Evolutionary conservation across 495 filamentous ascomycete genomes (phyloP), one percentile per base, ranked within the genome.

Genomic region (Pseudotulostoma volvatum): DNA sequence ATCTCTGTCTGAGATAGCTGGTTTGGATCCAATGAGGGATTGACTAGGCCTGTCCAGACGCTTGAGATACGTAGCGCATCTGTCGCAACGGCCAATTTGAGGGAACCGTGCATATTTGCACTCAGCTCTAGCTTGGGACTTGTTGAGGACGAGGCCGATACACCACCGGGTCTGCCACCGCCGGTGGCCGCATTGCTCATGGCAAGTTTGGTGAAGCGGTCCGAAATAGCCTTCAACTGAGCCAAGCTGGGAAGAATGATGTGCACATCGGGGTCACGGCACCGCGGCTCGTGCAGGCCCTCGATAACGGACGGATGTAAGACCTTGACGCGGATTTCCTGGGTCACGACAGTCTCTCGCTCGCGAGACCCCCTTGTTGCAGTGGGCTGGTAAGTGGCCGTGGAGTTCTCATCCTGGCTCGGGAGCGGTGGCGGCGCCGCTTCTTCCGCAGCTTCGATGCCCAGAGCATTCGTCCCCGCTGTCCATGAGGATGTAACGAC

Each of bases 241-340:
- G 79, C 51, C 2, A 97, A 61, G 0, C 79, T 74, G 0, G 90
- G 90, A 0, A 97, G 73, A 25, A 83, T 71, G 56, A 97, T 88
- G 59, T 96, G 81, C 1, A 93, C 86, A 51, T 97, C 88, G 31
- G 88, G 85, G 48, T 95, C 86, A 16, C 84, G 77, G 37, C 84
- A 84, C 38, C 73, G 75, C 9, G 90, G 90, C 57, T 97, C 87
- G 55, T 87, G 83, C 30, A 95, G 76, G 9, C 73, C 79, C 39
- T 85, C 81, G 1, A 97, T 84, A 0, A 74, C 77, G 13, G 73
- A 70, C 1, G 81, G 72, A 45, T 79, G 77, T 3, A 97, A 71
- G 3, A 97, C 84, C 3, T 84, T 76, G 36, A 95, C 76, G n/a
- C 92, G 90, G 18, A 96, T 73, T 56, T 95, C 85, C 51, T 97